Evolutionary conservation across 1,139 yeast genomes (phyloP), one percentile per base, ranked within the genome.

Genomic region (Tardiomyces depauwii): DNA sequence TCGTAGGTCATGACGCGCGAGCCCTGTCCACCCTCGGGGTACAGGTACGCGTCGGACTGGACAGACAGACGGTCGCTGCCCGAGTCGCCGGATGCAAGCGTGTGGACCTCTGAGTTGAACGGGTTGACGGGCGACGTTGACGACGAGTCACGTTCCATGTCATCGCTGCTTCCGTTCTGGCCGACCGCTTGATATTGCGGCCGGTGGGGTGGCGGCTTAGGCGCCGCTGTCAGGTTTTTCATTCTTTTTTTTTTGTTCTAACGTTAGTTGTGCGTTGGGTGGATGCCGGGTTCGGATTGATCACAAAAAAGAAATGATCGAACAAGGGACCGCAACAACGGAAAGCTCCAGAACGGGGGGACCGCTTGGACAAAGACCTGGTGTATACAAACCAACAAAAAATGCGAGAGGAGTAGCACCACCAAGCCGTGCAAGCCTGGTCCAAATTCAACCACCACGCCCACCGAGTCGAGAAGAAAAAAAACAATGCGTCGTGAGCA

Each of bases 101-200:
- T 51, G 18, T 53, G 55, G 32, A 57, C 53, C 44, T 59, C 62
- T 14, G 59, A 55, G 13, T 51, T 53, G 45, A 59, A 59, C 23
- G 63, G 63, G 52, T 59, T 59, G 43, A 48, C 51, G 19, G 51
- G 53, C 25, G 57, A 51, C 40, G 19, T 39, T 36, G 42, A 39
- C 43, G 40, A 44, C 47, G 44, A 44, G 43, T 16, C 45, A 45
- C 14, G 55, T 58, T 28, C 52, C 54, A 14, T 52, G 53, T 12
- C 53, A 49, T 33, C 46, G 44, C 38, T 56, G 51, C 42, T 57
- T 51, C 42, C 53, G 55, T 4, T 48, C 42, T 27, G 45, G 14
- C 23, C 46, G 42, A 23, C 50, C 49, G 40, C 36, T 30, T 30
- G 36, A 11, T 30, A 30, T 10, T 30, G 36, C 36, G 36, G 36